These are phyloP conservation scores for Erigeron philadelphicus DNA, from an alignment of 140 eudicot species.

Conservation along the genomic window DNA sequence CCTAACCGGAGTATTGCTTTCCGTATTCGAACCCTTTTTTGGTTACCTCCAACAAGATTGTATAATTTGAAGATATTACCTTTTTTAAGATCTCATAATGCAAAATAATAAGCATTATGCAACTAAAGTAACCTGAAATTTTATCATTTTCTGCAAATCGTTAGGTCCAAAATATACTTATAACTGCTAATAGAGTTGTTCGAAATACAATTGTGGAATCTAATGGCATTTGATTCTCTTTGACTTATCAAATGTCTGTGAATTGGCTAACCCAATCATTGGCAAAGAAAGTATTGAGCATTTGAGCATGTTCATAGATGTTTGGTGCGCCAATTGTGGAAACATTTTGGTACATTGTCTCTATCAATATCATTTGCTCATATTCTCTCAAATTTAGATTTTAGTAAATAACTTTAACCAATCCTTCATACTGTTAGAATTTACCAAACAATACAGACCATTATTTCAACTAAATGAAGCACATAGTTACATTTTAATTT, in stretches of 20 bases:
- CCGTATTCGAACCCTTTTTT: no score
- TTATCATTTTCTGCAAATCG: not conserved
- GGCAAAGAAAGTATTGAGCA: not conserved
- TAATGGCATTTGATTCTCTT: not conserved
- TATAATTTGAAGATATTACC: no score
- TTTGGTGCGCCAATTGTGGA: constrained; percentile 30
- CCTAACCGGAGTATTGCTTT: no score
- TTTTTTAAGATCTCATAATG: no score
- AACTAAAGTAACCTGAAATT: not conserved
- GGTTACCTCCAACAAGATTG: no score
- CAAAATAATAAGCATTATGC: not conserved
- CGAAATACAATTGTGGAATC: not conserved
- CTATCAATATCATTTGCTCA: constrained; percentile 8
- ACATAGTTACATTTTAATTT: not conserved
- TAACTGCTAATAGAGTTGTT: not conserved
- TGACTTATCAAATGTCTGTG: not conserved
- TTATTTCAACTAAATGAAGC: not conserved
- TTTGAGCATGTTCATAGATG: constrained; percentile 26
- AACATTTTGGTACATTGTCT: constrained; percentile 21
- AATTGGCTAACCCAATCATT: constrained; percentile 25
- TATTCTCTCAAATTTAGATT: not conserved
- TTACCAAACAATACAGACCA: not conserved
- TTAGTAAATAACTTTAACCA: no score
- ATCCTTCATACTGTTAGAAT: not conserved
- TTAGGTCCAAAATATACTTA: not conserved